A percentile compares a stretch with the other conserved stretches of the same genome.
These are phyloP conservation scores for Russula sp. DNA, from an alignment of 768 basidiomycete species.

Conservation along the genomic window DNA sequence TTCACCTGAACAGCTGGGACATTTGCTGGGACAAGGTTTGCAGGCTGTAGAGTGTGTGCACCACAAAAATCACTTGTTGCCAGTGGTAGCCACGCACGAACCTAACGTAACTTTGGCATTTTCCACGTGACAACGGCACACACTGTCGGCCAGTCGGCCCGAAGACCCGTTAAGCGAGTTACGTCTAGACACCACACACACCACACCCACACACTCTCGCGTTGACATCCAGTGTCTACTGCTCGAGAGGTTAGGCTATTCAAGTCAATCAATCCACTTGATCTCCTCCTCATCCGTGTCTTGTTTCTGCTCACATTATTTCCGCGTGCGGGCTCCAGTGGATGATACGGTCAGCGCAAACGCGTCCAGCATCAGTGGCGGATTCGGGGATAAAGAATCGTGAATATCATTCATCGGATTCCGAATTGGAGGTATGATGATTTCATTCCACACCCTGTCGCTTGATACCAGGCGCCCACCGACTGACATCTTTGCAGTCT, in stretches of 20 bases:
- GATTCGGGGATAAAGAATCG: conserved; percentile 14
- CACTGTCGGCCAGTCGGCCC: conserved; percentile 3
- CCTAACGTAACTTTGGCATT: too few relatives aligned
- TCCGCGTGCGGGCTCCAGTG: neutral
- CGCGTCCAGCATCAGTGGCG: conserved; percentile 25
- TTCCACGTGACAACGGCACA: too few relatives aligned
- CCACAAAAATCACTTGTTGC: too few relatives aligned
- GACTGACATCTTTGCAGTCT: conserved; percentile 2
- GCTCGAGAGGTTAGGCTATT: neutral
- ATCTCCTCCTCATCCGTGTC: neutral
- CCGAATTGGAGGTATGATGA: conserved; percentile 18
- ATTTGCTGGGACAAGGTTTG: too few relatives aligned
- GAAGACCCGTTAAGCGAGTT: neutral
- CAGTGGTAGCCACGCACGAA: too few relatives aligned
- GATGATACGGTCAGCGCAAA: conserved; percentile 23
- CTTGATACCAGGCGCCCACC: neutral
- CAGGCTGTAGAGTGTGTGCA: too few relatives aligned
- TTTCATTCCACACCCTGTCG: neutral
- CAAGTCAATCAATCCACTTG: neutral
- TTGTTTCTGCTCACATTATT: too few relatives aligned
- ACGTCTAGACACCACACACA: neutral
- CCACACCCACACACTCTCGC: neutral
- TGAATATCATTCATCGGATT: conserved; percentile 16
- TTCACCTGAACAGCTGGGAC: too few relatives aligned
- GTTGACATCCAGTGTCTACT: neutral